Evolutionary conservation across 805 yeast genomes (phyloP).

Genomic region (Jamesozyma spencerorum): DNA sequence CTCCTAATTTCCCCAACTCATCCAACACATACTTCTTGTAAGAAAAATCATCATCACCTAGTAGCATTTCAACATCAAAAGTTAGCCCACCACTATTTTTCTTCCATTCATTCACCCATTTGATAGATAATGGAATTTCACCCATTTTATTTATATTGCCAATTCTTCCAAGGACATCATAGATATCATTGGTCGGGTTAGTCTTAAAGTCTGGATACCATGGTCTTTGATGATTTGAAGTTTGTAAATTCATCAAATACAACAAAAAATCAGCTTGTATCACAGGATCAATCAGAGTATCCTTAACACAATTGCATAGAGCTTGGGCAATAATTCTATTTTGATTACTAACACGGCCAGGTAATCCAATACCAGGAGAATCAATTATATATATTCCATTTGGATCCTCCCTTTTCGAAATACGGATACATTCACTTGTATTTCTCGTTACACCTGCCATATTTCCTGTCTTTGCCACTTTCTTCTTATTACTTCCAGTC

Average conservation of each 20-base stretch:
- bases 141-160: constrained; percentile 40
- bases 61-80: constrained; percentile 20
- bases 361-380: constrained; percentile 88
- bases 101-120: constrained; percentile 54
- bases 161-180: constrained; percentile 43
- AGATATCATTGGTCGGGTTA: constrained; percentile 65
- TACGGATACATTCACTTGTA: constrained; percentile 65
- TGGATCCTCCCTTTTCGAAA: constrained; percentile 22
- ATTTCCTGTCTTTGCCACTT: constrained; percentile 79
- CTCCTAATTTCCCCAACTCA: constrained; percentile 7
- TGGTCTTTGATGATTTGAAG: constrained; percentile 10
- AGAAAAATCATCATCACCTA: constrained; percentile 13
- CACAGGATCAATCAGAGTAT: constrained; percentile 67
- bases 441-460: constrained; percentile 84
- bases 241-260: constrained; percentile 60
- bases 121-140: constrained; percentile 52
- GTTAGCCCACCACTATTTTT: constrained; percentile 37
- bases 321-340: constrained; percentile 69
- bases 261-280: constrained; percentile 79
- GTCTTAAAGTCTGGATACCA: constrained; percentile 12
- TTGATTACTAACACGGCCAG: constrained; percentile 45
- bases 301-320: constrained; percentile 65
- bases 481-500: constrained; percentile 28
- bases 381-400: constrained; percentile 55
- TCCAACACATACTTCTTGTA: constrained; percentile 9